A percentile compares a stretch with the other conserved stretches of the same genome.
These are phyloP conservation scores for Arctium minus DNA, from an alignment of 129 eudicot genomes.

Conservation along the genomic window DNA sequence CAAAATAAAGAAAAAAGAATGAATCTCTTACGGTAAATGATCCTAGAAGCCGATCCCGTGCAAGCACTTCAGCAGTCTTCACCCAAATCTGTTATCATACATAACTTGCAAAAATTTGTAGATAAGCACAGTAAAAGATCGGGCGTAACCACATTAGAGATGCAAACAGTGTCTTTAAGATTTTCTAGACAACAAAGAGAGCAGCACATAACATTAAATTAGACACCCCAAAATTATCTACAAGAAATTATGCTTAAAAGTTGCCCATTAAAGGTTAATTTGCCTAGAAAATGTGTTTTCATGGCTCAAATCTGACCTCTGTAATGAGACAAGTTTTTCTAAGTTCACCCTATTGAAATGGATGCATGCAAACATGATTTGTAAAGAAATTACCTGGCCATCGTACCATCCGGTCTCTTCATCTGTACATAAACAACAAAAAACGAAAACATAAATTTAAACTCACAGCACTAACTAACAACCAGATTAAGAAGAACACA, in stretches of 20 bases:
- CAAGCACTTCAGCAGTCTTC: constrained; percentile 92
- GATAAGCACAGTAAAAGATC: neutral
- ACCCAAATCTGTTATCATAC: constrained; percentile 82
- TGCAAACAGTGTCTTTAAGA: neutral
- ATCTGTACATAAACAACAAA: constrained; percentile 40
- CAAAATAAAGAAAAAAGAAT: neutral
- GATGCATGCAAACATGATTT: neutral
- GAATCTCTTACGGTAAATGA: constrained; percentile 71
- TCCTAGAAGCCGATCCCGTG: constrained; percentile 93
- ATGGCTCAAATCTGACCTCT: neutral
- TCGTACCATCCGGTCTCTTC: constrained; percentile 99
- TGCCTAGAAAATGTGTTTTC: neutral
- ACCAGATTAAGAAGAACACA: neutral
- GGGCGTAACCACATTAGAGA: neutral
- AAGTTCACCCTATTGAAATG: neutral
- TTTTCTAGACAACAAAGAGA: neutral
- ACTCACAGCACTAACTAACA: neutral
- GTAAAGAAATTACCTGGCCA: constrained; percentile 64
- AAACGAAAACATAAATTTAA: neutral
- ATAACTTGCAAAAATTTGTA: neutral
- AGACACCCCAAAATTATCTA: neutral
- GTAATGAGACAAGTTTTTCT: neutral
- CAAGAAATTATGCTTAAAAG: neutral
- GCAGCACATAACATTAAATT: neutral
- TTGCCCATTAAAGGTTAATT: neutral